Evolutionary conservation across 768 basidiomycete species (phyloP), one percentile per base, ranked within the genome.

Genomic region (Hypsizygus marmoreus): DNA sequence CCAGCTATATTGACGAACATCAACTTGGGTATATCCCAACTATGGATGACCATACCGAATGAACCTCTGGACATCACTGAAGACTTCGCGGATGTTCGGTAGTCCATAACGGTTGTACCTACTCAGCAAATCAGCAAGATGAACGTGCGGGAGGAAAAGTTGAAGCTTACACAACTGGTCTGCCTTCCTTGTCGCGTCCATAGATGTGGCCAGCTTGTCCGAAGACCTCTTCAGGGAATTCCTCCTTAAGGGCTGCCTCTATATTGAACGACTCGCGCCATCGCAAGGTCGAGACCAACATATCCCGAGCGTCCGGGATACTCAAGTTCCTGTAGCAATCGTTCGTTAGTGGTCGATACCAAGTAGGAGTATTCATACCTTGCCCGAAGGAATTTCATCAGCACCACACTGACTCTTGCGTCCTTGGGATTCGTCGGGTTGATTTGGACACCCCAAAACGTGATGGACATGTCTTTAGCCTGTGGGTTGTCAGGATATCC

Each of bases 31-130:
- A 25, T 11, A 12, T n/a, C 35, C 4, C 4, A 6, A 37, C 33
- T 34, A 14, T 25, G 23, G 10, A 13, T 19, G 6, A 20, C 6
- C 65, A 31, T 59, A 87, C 88, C 87, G 75, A 55, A 92, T 72
- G 65, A 93, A 91, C 28, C 82, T 76, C 40, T 81, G 74, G 13
- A 87, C 76, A 57, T 93, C 88, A 20, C 82, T 78, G 56, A 92
- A 92, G n/a, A 86, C 82, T 47, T 83, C 77, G 23, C 84, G 59
- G 57, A 91, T 79, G 35, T 80, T 67, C 48, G 79, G 79, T 10
- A 75, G 85, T 17, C 90, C 90, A 50, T 91, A 92, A 4, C 91
- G 60, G 59, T 91, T 92, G 58, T 91, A 91, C 1, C 86, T 90
- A 40, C 17, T 4, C 10, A 26, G 23, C 49, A 26, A 47, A 25